Conservation (phyloP, 2,329 filamentous ascomycete genomes). For the Xylariaceae sp. region DNA sequence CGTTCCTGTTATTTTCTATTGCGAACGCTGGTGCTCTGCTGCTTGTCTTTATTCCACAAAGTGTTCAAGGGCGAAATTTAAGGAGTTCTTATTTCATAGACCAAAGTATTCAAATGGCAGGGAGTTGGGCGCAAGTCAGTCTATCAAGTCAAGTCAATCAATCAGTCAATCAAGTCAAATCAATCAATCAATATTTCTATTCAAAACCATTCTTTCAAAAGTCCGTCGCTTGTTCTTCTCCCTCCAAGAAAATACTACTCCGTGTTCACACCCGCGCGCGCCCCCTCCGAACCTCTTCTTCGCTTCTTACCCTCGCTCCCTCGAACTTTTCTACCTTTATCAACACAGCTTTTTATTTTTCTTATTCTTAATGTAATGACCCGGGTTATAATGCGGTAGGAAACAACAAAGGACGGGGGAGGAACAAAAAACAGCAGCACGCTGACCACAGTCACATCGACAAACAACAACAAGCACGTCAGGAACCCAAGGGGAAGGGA, state of each 20-base stretch:
- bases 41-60: too few species aligned
- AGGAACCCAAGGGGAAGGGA: constrained; percentile 19
- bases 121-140: neutral
- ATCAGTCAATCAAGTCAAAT: neutral
- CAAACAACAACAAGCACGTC: neutral
- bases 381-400: constrained; percentile 22
- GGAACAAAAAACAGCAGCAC: constrained; percentile 13
- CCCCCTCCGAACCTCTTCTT: neutral
- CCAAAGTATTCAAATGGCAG: neutral
- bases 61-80: too few species aligned
- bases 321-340: neutral
- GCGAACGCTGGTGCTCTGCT: too few species aligned
- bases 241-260: neutral
- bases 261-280: neutral
- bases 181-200: too few species aligned
- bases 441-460: constrained; percentile 16
- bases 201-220: too few species aligned
- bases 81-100: neutral
- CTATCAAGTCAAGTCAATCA: neutral
- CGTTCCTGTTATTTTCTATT: neutral
- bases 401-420: neutral
- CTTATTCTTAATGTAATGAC: constrained; percentile 28
- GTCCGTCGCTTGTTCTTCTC: neutral
- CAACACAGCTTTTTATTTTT: neutral
- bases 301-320: neutral